Evolutionary conservation across 768 basidiomycete species (phyloP).

Genomic region (Royoungia palumana): DNA sequence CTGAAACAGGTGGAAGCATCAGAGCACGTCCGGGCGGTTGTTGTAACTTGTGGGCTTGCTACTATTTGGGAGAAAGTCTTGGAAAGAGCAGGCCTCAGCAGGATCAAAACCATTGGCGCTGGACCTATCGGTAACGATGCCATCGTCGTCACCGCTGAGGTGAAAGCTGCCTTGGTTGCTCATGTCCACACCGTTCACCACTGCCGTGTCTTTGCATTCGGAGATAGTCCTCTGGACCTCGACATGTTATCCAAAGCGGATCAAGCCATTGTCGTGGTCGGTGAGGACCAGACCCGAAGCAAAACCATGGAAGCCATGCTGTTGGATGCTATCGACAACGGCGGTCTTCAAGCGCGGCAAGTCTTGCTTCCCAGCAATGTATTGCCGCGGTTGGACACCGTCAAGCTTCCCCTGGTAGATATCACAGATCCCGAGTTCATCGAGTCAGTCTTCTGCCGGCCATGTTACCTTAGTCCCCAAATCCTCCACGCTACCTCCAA

Average conservation of each 20-base stretch:
- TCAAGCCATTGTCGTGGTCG: slow-evolving; percentile 13
- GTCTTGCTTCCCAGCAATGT: slow-evolving; percentile 12
- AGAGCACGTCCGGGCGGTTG: slow-evolving; percentile 14
- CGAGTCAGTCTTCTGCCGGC: slow-evolving; percentile 10
- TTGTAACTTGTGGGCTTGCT: slow-evolving; percentile 13
- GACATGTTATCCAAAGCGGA: slow-evolving; percentile 13
- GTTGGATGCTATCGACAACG: slow-evolving; percentile 13
- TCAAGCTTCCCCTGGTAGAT: slow-evolving; percentile 14
- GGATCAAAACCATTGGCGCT: slow-evolving; percentile 8
- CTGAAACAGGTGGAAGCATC: slow-evolving; percentile 17
- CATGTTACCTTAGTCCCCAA: slow-evolving; percentile 10
- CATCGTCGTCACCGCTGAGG: slow-evolving; percentile 11
- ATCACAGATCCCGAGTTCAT: slow-evolving; percentile 14
- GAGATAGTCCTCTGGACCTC: slow-evolving; percentile 15
- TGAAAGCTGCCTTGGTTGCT: slow-evolving; percentile 14
- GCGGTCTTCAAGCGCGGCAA: slow-evolving; percentile 12
- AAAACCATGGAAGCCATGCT: slow-evolving; percentile 9
- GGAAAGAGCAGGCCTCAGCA: slow-evolving; percentile 15
- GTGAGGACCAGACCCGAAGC: slow-evolving; percentile 12
- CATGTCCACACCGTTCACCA: slow-evolving; percentile 13
- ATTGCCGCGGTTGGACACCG: slow-evolving; percentile 12
- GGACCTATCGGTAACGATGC: slow-evolving; percentile 9
- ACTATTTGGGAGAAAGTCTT: slow-evolving; percentile 10
- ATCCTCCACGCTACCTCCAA: slow-evolving; percentile 13
- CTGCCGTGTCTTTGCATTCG: slow-evolving; percentile 9